phyloP scores from a whole-genome alignment of 129 eudicot genomes.

The Glebionis coronaria region DNA sequence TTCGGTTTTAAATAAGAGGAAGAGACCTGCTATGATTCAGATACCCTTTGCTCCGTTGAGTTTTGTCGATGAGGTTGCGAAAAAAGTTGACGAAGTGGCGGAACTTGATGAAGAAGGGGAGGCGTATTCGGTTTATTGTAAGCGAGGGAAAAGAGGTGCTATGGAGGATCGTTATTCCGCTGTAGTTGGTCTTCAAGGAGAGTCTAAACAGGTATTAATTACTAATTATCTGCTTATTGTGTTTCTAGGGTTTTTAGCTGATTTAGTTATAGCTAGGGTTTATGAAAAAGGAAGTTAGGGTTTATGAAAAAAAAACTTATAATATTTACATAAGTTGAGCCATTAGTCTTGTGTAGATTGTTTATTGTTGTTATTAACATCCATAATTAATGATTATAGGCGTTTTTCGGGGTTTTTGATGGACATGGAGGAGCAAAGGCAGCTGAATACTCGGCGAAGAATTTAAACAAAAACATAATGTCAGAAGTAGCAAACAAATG shows the following conservation, averaged over 20 bases:
- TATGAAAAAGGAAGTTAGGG: no score
- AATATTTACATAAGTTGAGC: no score
- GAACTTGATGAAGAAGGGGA: constrained; percentile 76
- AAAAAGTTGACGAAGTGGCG: constrained; percentile 31
- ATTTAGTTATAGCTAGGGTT: no score
- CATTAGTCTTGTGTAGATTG: background rate
- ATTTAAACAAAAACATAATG: constrained; percentile 48
- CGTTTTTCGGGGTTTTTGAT: constrained; percentile 85
- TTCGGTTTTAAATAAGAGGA: constrained; percentile 45
- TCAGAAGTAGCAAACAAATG: constrained; percentile 39
- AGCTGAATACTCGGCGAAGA: constrained; percentile 64
- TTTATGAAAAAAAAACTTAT: no score
- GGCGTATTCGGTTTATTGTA: constrained; percentile 61
- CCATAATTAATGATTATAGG: constrained; percentile 40
- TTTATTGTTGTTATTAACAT: background rate
- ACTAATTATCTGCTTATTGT: background rate
- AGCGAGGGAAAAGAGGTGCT: constrained; percentile 59
- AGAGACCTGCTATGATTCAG: constrained; percentile 63
- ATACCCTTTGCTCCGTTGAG: constrained; percentile 47
- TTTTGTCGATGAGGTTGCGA: constrained; percentile 23
- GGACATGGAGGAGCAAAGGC: constrained; percentile 94
- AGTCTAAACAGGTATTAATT: constrained; percentile 67
- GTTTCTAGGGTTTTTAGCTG: no score
- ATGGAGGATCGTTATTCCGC: constrained; percentile 81
- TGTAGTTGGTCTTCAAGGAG: constrained; percentile 45